Evolutionary conservation across 1,284 basidiomycete species (phyloP), one percentile per base, ranked within the genome.

Genomic region (Pyrrhoderma noxium): DNA sequence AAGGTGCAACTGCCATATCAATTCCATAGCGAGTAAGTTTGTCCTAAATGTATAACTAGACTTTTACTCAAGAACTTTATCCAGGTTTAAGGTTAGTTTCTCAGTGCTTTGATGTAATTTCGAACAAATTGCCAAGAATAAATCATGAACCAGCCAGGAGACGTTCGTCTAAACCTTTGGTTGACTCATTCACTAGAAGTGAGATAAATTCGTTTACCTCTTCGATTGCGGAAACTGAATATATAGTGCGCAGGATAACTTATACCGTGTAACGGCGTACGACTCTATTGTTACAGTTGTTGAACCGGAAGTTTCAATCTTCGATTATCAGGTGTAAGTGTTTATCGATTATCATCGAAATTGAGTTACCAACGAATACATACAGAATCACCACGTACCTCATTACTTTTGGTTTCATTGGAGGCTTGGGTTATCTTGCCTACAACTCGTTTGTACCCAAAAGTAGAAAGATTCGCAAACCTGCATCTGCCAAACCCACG

Each of bases 11-110:
- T 92, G 45, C 89, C 89, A 2, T 93, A 83, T 65, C 59, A 70
- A 21, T 88, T 93, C 64, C 72, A 88, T 69, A 89, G 85, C 75
- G 89, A 94, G 90, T 93, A 61, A 69, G 89, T 75, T 18, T 34
- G 25, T 45, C 47, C 2, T 49, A 14, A 21, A 2, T 47, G 34
- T 25, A 3, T 47, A 46, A 46, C 46, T 5, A 31, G 5, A 14
- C 14, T 22, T 27, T 23, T 47, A 36, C 42, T 48, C 31, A 0
- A 45, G 27, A 11, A 11, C 11, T 31, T n/a, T 34, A 21, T 31
- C 52, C 45, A 85, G 83, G 63, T 82, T 81, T 67, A 85, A 81
- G 76, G 81, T 85, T 67, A 45, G 50, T 16, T 35, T 40, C 16
- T 40, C 38, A 40, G 21, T n/a, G n/a, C n/a, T 40, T 7, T 22